These are phyloP conservation scores for Rhizophagus clarus DNA, from an alignment of 192 early-diverging fungal genomes.

Conservation along the genomic window DNA sequence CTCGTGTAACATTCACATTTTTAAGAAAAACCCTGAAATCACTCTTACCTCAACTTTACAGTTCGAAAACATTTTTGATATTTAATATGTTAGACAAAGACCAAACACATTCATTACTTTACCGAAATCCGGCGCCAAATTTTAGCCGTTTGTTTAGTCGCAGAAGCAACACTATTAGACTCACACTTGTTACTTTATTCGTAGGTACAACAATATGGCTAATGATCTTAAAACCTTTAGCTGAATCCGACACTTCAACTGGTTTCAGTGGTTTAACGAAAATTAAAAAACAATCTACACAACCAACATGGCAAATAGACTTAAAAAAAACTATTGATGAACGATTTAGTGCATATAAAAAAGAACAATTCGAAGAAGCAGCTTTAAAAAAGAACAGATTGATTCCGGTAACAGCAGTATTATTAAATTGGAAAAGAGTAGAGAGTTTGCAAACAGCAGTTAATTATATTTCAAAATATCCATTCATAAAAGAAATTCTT, in stretches of 20 bases:
- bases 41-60: no score
- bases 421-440: conserved; percentile 50
- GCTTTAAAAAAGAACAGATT: conserved; percentile 38
- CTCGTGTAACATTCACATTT: background rate
- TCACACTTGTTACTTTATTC: background rate
- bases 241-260: background rate
- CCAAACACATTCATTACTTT: background rate
- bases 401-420: conserved; percentile 51
- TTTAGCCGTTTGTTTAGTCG: background rate
- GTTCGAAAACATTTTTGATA: background rate
- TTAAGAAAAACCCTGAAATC: background rate
- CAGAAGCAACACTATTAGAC: background rate
- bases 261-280: background rate
- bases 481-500: conserved; percentile 57
- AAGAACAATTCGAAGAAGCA: conserved; percentile 41
- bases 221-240: background rate
- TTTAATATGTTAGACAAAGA: background rate
- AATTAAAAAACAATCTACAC: background rate
- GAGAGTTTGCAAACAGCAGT: conserved; percentile 45
- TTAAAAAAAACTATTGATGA: background rate
- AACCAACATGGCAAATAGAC: background rate
- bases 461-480: conserved; percentile 52
- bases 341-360: conserved; percentile 8
- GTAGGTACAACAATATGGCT: background rate
- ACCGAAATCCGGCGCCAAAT: background rate